These are phyloP conservation scores for Trametes punicea DNA, from an alignment of 768 basidiomycete species.

Conservation along the genomic window DNA sequence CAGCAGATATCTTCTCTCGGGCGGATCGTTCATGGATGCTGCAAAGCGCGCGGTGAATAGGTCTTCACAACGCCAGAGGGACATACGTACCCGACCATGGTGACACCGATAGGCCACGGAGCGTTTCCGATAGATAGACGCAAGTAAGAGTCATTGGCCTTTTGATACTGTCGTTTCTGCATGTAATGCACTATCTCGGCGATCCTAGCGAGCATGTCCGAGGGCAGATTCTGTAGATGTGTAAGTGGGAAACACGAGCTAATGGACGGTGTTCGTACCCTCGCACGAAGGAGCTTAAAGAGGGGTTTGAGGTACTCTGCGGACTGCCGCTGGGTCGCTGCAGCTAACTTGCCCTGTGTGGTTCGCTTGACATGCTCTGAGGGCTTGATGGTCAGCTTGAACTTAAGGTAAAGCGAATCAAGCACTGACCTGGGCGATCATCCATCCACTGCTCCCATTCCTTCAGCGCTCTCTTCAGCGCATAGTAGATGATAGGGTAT, in stretches of 20 bases:
- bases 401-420: background rate
- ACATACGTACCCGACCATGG: conserved; percentile 88
- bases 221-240: conserved; percentile 58
- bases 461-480: conserved; percentile 85
- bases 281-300: conserved; percentile 84
- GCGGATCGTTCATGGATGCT: conserved; percentile 98
- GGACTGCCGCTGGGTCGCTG: conserved; percentile 93
- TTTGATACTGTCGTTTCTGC: conserved; percentile 94
- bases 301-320: conserved; percentile 96
- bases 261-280: conserved; percentile 45
- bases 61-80: background rate
- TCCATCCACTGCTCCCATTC: conserved; percentile 98
- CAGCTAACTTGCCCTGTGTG: conserved; percentile 89
- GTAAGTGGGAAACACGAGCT: background rate
- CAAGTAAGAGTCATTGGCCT: conserved; percentile 95
- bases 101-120: conserved; percentile 99
- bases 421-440: conserved; percentile 73
- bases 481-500: conserved; percentile 96
- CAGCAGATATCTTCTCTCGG: conserved; percentile 95
- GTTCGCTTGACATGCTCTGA: conserved; percentile 83
- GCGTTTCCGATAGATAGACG: conserved; percentile 97
- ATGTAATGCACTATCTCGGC: conserved; percentile 95
- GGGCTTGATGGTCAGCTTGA: background rate
- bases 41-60: background rate
- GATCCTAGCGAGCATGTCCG: conserved; percentile 81